Conservation (phyloP, 495 filamentous ascomycete genomes). For the Pseudoneurospora amorphoporcata region DNA sequence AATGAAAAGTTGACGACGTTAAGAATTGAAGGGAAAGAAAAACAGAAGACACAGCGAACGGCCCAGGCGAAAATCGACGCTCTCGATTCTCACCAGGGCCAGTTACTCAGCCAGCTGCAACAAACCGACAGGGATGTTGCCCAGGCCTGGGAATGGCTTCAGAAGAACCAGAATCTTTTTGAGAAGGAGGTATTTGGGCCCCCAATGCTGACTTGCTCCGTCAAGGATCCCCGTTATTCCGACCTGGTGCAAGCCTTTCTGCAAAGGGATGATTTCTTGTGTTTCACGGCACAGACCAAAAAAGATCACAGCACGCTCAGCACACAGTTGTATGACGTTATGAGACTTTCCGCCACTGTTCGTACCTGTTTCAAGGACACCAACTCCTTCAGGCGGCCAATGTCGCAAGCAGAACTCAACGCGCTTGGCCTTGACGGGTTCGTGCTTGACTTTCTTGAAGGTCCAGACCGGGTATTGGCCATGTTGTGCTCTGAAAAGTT, state of each 20-base stretch:
- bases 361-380: slow-evolving; percentile 42
- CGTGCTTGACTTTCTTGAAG: slow-evolving; percentile 64
- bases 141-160: slow-evolving; percentile 70
- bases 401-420: slow-evolving; percentile 44
- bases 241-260: slow-evolving; percentile 67
- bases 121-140: slow-evolving; percentile 48
- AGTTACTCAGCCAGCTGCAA: slow-evolving; percentile 54
- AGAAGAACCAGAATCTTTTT: slow-evolving; percentile 59
- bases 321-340: slow-evolving; percentile 37
- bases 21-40: slow-evolving; percentile 11
- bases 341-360: slow-evolving; percentile 57
- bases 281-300: slow-evolving; percentile 65
- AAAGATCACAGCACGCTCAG: slow-evolving; percentile 65
- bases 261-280: slow-evolving; percentile 48
- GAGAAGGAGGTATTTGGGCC: slow-evolving; percentile 79
- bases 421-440: slow-evolving; percentile 66
- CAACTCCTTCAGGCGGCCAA: slow-evolving; percentile 39
- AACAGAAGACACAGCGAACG: slow-evolving; percentile 11
- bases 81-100: slow-evolving; percentile 68
- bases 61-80: slow-evolving; percentile 41
- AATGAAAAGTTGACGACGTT: slow-evolving; percentile 22
- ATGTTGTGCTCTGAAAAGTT: slow-evolving; percentile 66
- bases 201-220: slow-evolving; percentile 67
- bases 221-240: slow-evolving; percentile 66
- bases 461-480: slow-evolving; percentile 74